Evolutionary conservation across 495 filamentous ascomycete species (phyloP).

Genomic region (Xanthoparmelia taractica): DNA sequence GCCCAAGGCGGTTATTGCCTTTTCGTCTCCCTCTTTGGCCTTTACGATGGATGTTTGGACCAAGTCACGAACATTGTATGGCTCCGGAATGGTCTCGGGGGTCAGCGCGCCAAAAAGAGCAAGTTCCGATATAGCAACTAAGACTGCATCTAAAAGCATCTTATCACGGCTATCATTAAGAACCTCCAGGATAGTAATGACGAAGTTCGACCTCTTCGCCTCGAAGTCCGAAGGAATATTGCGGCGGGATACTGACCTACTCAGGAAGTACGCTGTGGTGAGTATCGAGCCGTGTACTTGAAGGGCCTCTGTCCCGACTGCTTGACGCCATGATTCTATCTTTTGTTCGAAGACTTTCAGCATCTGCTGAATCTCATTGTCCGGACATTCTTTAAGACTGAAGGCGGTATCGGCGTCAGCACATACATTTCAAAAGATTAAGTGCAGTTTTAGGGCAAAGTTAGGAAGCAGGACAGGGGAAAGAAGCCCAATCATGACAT

Average conservation of each 20-base stretch:
- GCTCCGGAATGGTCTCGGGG: slow-evolving; percentile 32
- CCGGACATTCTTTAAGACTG: slow-evolving; percentile 42
- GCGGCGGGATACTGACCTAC: slow-evolving; percentile 47
- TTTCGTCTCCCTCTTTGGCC: slow-evolving; percentile 75
- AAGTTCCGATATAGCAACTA: slow-evolving; percentile 64
- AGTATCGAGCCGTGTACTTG: slow-evolving; percentile 53
- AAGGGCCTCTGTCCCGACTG: slow-evolving; percentile 54
- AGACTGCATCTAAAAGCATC: slow-evolving; percentile 51
- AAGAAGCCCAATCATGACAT: background rate
- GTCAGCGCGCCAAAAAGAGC: slow-evolving; percentile 58
- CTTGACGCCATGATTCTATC: slow-evolving; percentile 44
- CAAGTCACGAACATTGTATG: slow-evolving; percentile 37
- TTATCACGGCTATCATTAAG: slow-evolving; percentile 45
- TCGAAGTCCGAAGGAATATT: slow-evolving; percentile 31
- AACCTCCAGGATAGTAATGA: slow-evolving; percentile 40
- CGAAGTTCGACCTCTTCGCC: slow-evolving; percentile 33
- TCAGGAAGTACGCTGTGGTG: slow-evolving; percentile 52
- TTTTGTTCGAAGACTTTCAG: slow-evolving; percentile 36
- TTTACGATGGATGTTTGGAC: slow-evolving; percentile 52
- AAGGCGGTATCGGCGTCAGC: background rate
- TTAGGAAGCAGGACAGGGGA: background rate
- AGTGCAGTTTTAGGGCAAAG: background rate
- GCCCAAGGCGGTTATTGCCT: slow-evolving; percentile 69
- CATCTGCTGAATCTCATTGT: slow-evolving; percentile 33
- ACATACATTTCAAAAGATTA: background rate